Evolutionary conservation across 1,284 basidiomycete species (phyloP), one percentile per base, ranked within the genome.

Genomic region (Wolfiporia cocos): DNA sequence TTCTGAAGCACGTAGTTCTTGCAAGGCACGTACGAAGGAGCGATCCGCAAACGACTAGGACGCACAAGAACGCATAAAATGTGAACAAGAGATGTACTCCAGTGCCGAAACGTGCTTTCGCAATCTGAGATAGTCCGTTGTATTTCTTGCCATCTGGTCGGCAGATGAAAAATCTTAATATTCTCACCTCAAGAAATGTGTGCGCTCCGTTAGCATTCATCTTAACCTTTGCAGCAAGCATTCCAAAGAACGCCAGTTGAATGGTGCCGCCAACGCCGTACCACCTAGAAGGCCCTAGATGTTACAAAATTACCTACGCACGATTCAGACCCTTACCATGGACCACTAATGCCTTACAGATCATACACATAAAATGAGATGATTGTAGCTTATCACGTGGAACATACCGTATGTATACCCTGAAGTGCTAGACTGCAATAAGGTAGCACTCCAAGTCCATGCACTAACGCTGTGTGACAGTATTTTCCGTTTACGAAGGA

Each of bases 21-120:
- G 69, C 44, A 67, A 45, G 19, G 35, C 6, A 63, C 69, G 37
- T 49, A 73, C 70, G 68, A 28, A 74, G 69, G 14, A 76, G 61
- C 50, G 66, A 74, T 41, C 70, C 66, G 42, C 73, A 82, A n/a
- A 89, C 86, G 49, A 90, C 79, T 35, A 89, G 67, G 57, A 89
- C 89, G 38, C 86, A 90, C 0, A 81, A 74, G 10, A 92, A 66
- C 12, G 66, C 78, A 54, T 91, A 92, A 67, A 82, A 84, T 59
- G 89, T 76, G 67, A 92, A 92, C 2, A 85, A 66, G 5, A 82
- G 45, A 61, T 93, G 91, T 0, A 83, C 83, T 1, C 66, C 50
- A 1, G 67, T 81, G 0, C 91, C 92, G 78, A 90, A 93, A 7
- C 91, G 76, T 2, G 62, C 69, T 49, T 70, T 69, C 39, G 85